Evolutionary conservation across 768 basidiomycete genomes (phyloP).

Genomic region (Psilocybe tampanensis): DNA sequence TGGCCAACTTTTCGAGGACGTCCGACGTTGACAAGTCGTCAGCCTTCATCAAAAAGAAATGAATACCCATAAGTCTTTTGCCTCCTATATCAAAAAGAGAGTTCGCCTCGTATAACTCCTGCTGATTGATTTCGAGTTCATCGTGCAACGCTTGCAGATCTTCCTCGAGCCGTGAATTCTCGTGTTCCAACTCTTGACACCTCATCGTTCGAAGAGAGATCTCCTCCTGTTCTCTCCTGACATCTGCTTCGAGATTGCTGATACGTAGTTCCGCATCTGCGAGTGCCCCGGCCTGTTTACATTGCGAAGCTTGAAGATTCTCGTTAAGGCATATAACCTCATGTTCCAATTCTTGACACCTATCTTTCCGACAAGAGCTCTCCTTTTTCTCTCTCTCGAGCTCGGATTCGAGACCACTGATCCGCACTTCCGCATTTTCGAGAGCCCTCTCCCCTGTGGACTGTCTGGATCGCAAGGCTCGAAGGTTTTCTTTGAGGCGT

Average conservation of each 20-base stretch:
- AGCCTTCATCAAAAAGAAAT: slow-evolving; percentile 22
- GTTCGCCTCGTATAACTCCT: slow-evolving; percentile 14
- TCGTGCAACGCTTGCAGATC: not conserved
- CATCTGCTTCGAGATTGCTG: not conserved
- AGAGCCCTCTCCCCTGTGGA: no score
- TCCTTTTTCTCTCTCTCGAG: no score
- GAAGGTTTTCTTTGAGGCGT: slow-evolving; percentile 5
- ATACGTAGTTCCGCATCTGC: not conserved
- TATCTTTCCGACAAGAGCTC: no score
- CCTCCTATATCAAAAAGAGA: slow-evolving; percentile 34
- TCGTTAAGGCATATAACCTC: no score
- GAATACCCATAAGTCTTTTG: slow-evolving; percentile 22
- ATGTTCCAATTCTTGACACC: no score
- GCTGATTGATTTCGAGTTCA: slow-evolving; percentile 12
- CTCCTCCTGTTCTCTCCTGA: not conserved
- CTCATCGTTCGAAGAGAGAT: not conserved
- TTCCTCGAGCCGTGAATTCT: slow-evolving; percentile 3
- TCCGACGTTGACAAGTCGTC: slow-evolving; percentile 18
- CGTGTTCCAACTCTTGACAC: slow-evolving; percentile 2
- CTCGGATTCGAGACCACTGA: no score
- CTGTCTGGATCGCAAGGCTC: no score
- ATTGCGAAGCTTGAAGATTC: no score
- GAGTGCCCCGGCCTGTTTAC: no score
- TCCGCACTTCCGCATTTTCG: no score
- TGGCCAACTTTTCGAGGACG: slow-evolving; percentile 20